Conservation (phyloP, 1,284 basidiomycete species). For the Marasmius fiardii region DNA sequence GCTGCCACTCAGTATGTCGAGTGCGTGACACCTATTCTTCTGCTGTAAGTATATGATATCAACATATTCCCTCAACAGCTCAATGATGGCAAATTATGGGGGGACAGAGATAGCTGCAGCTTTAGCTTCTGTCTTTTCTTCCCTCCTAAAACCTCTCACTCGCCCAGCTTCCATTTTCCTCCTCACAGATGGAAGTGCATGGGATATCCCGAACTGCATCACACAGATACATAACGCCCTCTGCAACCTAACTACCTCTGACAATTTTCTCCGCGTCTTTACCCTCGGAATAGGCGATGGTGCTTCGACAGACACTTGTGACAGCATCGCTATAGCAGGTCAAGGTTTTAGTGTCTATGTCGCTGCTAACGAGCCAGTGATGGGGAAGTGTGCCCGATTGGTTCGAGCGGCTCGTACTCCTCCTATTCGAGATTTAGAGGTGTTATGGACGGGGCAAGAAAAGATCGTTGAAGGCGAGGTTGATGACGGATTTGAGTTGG, state of each 20-base stretch:
- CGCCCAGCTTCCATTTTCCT: slow-evolving; percentile 3
- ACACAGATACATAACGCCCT: neutral
- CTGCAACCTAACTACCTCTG: neutral
- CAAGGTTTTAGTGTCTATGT: slow-evolving; percentile 5
- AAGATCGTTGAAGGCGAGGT: neutral
- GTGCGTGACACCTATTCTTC: neutral
- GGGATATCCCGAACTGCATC: slow-evolving; percentile 9
- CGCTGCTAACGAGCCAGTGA: slow-evolving; percentile 1
- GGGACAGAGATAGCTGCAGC: slow-evolving; percentile 5
- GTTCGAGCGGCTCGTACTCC: slow-evolving; percentile 7
- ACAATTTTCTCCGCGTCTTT: slow-evolving; percentile 7
- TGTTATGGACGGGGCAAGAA: neutral
- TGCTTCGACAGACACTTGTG: slow-evolving; percentile 6
- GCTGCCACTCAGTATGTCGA: slow-evolving; percentile 11
- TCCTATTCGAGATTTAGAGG: neutral
- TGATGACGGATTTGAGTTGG: neutral
- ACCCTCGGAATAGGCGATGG: slow-evolving; percentile 5
- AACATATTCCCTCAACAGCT: neutral
- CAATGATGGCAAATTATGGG: slow-evolving; percentile 4
- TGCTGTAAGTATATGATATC: neutral
- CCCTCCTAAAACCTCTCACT: neutral
- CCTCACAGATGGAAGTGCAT: slow-evolving; percentile 7
- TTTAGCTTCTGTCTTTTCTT: neutral
- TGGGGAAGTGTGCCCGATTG: slow-evolving; percentile 6
- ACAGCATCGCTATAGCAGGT: slow-evolving; percentile 8